Evolutionary conservation across 495 filamentous ascomycete species (phyloP).

Genomic region (Xylaria longipes): DNA sequence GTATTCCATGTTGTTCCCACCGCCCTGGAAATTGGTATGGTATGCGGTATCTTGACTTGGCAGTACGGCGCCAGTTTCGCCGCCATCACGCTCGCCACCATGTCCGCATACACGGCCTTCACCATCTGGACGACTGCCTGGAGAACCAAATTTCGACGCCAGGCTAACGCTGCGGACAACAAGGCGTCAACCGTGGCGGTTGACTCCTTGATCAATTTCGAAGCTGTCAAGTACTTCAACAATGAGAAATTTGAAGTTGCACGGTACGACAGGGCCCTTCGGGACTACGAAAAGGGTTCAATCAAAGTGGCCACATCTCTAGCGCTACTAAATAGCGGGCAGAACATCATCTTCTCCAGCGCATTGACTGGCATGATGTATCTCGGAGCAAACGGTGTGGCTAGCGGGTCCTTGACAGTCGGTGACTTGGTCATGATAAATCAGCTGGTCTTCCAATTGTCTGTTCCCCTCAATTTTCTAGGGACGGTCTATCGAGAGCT

Average conservation of each 20-base stretch:
- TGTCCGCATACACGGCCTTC: slow-evolving; percentile 92
- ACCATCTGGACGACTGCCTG: slow-evolving; percentile 95
- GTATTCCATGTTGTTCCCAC: slow-evolving; percentile 97
- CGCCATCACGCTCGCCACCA: slow-evolving; percentile 86
- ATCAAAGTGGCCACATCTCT: slow-evolving; percentile 96
- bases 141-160: slow-evolving; percentile 94
- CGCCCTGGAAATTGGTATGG: slow-evolving; percentile 90
- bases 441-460: slow-evolving; percentile 97
- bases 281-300: slow-evolving; percentile 87
- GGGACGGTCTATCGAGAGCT: slow-evolving; percentile 96
- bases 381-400: slow-evolving; percentile 86
- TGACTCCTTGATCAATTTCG: slow-evolving; percentile 96
- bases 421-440: slow-evolving; percentile 98
- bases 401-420: slow-evolving; percentile 80
- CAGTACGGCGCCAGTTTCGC: slow-evolving; percentile 94
- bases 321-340: slow-evolving; percentile 94
- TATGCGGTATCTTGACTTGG: slow-evolving; percentile 92
- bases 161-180: slow-evolving; percentile 96
- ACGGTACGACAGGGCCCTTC: slow-evolving; percentile 86
- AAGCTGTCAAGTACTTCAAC: slow-evolving; percentile 99
- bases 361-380: slow-evolving; percentile 99
- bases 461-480: slow-evolving; percentile 93
- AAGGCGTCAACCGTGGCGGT: slow-evolving; percentile 93
- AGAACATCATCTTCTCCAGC: slow-evolving; percentile 95
- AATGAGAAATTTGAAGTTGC: slow-evolving; percentile 94